Percentiles rank a stretch among this genome's conserved stretches.
Conservation (phyloP, 2,329 filamentous ascomycete species). For the Colletotrichum sp. region DNA sequence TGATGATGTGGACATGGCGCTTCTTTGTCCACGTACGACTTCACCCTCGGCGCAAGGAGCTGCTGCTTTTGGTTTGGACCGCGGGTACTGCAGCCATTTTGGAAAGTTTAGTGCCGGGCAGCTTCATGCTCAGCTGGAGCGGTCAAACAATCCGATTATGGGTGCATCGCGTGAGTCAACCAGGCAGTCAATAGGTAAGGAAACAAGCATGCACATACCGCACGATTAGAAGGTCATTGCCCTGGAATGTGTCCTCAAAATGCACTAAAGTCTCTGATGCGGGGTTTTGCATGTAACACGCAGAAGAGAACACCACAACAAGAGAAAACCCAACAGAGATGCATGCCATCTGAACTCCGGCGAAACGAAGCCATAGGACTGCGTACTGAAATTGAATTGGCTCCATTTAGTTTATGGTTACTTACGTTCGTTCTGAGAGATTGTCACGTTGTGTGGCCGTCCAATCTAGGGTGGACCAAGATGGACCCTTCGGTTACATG, state of each 20-base stretch:
- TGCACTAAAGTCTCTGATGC: background rate
- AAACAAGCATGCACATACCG: background rate
- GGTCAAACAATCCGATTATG: background rate
- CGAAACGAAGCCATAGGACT: background rate
- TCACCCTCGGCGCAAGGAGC: background rate
- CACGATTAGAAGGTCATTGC: background rate
- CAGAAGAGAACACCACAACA: background rate
- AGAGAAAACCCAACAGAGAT: background rate
- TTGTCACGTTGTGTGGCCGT: background rate
- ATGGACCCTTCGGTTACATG: background rate
- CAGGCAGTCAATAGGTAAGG: background rate
- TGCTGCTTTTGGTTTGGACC: background rate
- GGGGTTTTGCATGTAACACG: background rate
- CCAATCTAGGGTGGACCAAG: background rate
- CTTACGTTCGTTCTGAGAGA: rapidly evolving
- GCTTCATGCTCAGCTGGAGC: background rate
- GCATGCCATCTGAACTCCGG: rapidly evolving
- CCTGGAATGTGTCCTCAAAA: background rate
- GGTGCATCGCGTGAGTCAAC: background rate
- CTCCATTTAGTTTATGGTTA: background rate
- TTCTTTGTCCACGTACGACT: background rate
- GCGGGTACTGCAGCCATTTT: background rate
- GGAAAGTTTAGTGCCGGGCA: background rate
- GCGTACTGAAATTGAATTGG: background rate
- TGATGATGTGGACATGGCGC: background rate